Conservation (phyloP, 371 early-diverging fungal genomes). For the Quaeritorhiza haematococci region DNA sequence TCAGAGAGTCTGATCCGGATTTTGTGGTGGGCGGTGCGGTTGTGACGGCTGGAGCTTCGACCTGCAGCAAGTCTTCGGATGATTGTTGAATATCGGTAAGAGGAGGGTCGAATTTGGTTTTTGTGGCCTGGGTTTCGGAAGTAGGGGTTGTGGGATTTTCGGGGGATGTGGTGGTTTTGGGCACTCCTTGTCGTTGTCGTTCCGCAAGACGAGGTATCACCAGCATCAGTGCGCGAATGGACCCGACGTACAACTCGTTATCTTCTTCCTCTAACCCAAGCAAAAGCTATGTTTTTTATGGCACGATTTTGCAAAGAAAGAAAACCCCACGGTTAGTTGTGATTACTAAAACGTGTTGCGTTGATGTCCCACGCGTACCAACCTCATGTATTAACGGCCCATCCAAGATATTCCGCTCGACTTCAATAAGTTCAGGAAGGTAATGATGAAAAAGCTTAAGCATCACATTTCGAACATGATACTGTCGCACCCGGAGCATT, state of each 20-base stretch:
- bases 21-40: neutral
- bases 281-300: conserved; percentile 4
- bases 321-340: too few species aligned
- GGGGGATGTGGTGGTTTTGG: too few species aligned
- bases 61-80: neutral
- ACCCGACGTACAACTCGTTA: conserved; percentile 5
- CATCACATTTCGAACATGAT: conserved; percentile 18
- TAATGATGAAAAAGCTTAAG: conserved; percentile 19
- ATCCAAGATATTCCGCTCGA: conserved; percentile 12
- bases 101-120: neutral
- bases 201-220: neutral
- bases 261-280: conserved; percentile 16
- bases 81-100: too few species aligned
- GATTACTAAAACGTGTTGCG: too few species aligned
- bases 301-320: too few species aligned
- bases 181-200: too few species aligned
- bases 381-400: conserved; percentile 22
- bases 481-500: conserved; percentile 10
- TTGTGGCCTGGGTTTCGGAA: neutral
- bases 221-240: neutral
- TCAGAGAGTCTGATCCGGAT: neutral
- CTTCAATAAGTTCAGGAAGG: conserved; percentile 4
- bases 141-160: too few species aligned
- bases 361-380: too few species aligned
- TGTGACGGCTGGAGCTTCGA: too few species aligned